These are phyloP conservation scores for Coemansia sp. DNA, from an alignment of 192 early-diverging fungal species.

Conservation along the genomic window DNA sequence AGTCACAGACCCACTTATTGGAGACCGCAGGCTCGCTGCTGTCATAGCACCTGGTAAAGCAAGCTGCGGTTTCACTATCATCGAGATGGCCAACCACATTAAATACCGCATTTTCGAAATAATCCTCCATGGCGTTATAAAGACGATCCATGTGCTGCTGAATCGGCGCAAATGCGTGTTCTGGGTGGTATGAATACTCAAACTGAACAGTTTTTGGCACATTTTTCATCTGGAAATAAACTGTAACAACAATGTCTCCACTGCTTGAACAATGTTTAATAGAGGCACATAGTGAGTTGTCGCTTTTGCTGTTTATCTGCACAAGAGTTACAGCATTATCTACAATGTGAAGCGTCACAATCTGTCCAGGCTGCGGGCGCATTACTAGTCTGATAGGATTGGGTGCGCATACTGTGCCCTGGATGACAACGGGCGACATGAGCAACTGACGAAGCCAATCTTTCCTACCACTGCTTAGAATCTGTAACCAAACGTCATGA, in stretches of 20 bases:
- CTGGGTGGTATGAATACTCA: slow-evolving; percentile 14
- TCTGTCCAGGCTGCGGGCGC: slow-evolving; percentile 59
- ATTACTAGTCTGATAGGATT: slow-evolving; percentile 62
- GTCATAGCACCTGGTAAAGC: background rate
- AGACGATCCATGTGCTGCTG: slow-evolving; percentile 12
- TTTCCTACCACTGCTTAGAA: slow-evolving; percentile 65
- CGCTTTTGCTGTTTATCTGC: background rate
- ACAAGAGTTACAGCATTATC: background rate
- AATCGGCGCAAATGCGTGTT: slow-evolving; percentile 9
- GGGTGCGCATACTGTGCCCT: slow-evolving; percentile 62
- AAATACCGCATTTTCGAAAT: slow-evolving; percentile 6
- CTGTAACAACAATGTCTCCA: background rate
- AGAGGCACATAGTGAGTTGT: background rate
- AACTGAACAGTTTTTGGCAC: background rate
- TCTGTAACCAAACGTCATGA: slow-evolving; percentile 61
- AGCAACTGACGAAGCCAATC: slow-evolving; percentile 83
- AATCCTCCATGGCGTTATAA: background rate
- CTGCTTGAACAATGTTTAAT: background rate
- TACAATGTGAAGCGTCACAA: slow-evolving; percentile 12
- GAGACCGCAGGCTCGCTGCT: slow-evolving; percentile 12
- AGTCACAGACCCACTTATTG: slow-evolving; percentile 83
- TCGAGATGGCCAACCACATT: slow-evolving; percentile 1
- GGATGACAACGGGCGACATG: slow-evolving; percentile 70
- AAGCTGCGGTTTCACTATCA: background rate
- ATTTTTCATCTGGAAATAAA: background rate